Evolutionary conservation across 2,329 filamentous ascomycete genomes (phyloP).

Genomic region (Juglanconis sp.): DNA sequence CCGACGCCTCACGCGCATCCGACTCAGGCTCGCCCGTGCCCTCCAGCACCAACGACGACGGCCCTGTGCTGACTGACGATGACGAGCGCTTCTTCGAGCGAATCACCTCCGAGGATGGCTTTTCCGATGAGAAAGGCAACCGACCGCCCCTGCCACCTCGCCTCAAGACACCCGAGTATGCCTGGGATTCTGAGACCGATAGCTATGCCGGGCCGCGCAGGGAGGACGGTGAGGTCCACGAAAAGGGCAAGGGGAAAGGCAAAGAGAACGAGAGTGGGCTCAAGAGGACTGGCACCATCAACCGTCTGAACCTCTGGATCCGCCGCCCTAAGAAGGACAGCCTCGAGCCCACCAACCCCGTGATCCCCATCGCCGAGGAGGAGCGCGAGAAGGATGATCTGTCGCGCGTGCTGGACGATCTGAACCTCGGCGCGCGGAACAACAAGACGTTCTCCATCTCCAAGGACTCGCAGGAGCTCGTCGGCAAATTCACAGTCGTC

Average conservation of each 20-base stretch:
- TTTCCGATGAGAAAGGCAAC: slow-evolving; percentile 40
- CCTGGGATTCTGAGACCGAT: slow-evolving; percentile 43
- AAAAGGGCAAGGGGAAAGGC: slow-evolving; percentile 26
- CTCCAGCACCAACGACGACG: slow-evolving; percentile 15
- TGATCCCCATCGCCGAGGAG: slow-evolving; percentile 37
- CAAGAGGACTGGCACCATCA: slow-evolving; percentile 25
- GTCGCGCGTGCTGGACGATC: slow-evolving; percentile 71
- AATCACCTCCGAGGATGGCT: slow-evolving; percentile 42
- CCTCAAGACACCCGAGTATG: slow-evolving; percentile 47
- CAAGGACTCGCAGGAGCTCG: slow-evolving; percentile 77
- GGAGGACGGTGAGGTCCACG: slow-evolving; percentile 27
- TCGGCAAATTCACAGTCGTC: slow-evolving; percentile 81
- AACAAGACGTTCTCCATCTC: slow-evolving; percentile 82
- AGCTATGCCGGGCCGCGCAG: slow-evolving; percentile 27
- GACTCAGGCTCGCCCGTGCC: neutral
- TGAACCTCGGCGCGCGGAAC: slow-evolving; percentile 80
- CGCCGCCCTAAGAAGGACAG: slow-evolving; percentile 24
- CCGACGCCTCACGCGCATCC: slow-evolving; percentile 19
- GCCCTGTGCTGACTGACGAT: slow-evolving; percentile 50
- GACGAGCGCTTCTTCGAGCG: slow-evolving; percentile 58
- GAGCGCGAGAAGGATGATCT: slow-evolving; percentile 67
- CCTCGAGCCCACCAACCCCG: slow-evolving; percentile 36
- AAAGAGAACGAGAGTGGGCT: slow-evolving; percentile 33
- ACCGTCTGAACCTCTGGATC: slow-evolving; percentile 39
- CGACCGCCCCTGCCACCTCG: slow-evolving; percentile 55